Conservation (phyloP, 2,329 filamentous ascomycete species). For the Apiospora kogelbergensis region DNA sequence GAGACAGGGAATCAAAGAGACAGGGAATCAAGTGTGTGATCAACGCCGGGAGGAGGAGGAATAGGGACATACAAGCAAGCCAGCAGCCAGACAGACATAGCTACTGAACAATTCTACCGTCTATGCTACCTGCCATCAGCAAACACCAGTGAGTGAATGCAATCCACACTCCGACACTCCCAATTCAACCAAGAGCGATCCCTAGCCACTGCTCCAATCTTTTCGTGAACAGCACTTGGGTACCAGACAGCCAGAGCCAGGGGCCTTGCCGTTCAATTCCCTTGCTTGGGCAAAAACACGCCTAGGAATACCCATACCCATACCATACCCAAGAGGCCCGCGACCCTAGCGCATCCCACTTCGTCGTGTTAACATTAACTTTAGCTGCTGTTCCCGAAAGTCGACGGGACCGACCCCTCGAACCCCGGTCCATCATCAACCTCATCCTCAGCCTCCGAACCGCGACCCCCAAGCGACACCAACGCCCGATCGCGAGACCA, state of each 20-base stretch:
- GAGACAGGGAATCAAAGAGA: too few relatives aligned
- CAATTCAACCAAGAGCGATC: background rate
- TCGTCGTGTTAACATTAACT: conserved; percentile 2
- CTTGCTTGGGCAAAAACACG: background rate
- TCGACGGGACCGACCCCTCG: background rate
- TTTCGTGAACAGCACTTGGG: background rate
- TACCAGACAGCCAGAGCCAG: background rate
- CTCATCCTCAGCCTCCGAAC: background rate
- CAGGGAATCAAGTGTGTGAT: background rate
- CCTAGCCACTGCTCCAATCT: background rate
- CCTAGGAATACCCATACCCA: background rate
- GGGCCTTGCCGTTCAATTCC: background rate
- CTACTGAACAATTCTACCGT: background rate
- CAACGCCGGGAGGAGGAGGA: background rate
- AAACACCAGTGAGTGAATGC: background rate
- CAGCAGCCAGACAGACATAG: background rate
- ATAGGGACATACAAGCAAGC: background rate
- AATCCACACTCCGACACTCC: background rate
- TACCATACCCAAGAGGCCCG: background rate
- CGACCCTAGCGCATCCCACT: conserved; percentile 7
- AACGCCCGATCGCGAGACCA: conserved; percentile 21
- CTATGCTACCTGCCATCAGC: background rate
- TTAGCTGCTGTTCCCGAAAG: background rate
- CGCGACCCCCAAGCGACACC: background rate
- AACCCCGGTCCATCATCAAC: conserved; percentile 5